Evolutionary conservation across 2,329 filamentous ascomycete species (phyloP), one percentile per base, ranked within the genome.

Genomic region (Penicillium nordicum): DNA sequence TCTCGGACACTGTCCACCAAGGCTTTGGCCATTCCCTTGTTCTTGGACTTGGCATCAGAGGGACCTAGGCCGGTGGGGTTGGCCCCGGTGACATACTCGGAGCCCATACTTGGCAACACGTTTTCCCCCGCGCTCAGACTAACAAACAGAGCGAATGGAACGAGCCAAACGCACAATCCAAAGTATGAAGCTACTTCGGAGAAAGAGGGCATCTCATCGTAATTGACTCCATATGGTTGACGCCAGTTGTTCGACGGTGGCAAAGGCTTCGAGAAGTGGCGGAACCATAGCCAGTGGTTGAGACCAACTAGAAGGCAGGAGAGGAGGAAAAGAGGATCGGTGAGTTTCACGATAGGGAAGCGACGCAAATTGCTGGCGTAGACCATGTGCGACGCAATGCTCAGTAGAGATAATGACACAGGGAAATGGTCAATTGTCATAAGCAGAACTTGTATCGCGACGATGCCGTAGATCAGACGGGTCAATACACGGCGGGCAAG

Each of bases 261-360:
- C 11, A 77, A 69, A 4, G 77, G 78, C 62, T 90, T 84, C 70
- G 88, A 93, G 75, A 99, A 99, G 76, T 97, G 88, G 55, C 84
- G 85, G 80, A 99, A 97, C 93, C 94, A 99, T 49, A 96, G 80
- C 76, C 91, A 97, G 74, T 99, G 94, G 74, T 99, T 96, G 36
- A 88, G 67, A 2, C 96, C 80, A 11, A 99, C 94, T 34, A 97
- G 82, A 3, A 85, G 86, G 68, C 92, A 97, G 0, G 92, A 96
- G 0, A 86, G 69, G 18, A 97, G 69, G 72, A 99, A 97, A 10
- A 97, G 74, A 1, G 93, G 92, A 68, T 97, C 92, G 0, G 87
- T 87, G 29, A 97, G 79, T 76, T 90, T 92, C 60, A 99, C 94
- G 55, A 92, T 81, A 1, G 86, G 86, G 64, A 88, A 88, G 40